Evolutionary conservation across 495 filamentous ascomycete species (phyloP).

Genomic region (Aspergillus baeticus): DNA sequence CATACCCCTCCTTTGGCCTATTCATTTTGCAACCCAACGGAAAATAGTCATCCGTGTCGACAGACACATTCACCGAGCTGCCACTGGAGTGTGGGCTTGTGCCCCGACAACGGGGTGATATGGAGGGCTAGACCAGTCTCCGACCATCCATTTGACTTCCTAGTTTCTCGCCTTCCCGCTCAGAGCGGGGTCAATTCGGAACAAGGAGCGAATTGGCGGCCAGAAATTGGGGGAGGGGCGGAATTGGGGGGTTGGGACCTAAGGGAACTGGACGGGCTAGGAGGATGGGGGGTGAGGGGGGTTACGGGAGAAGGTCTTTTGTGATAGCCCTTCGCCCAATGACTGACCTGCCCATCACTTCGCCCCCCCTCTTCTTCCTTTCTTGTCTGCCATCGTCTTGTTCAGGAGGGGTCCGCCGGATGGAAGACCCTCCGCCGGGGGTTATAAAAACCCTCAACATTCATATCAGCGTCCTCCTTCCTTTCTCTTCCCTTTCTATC

Average conservation of each 20-base stretch:
- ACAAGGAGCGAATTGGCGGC: slow-evolving; percentile 44
- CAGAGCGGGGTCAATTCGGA: slow-evolving; percentile 51
- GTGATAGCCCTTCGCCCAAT: slow-evolving; percentile 50
- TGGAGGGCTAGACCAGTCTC: slow-evolving; percentile 33
- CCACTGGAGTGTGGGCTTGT: slow-evolving; percentile 32
- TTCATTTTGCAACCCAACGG: slow-evolving; percentile 4
- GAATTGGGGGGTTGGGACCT: slow-evolving; percentile 40
- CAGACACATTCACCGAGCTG: slow-evolving; percentile 18
- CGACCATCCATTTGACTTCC: slow-evolving; percentile 28
- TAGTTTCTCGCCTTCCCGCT: slow-evolving; percentile 39
- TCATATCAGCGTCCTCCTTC: slow-evolving; percentile 31
- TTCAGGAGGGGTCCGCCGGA: slow-evolving; percentile 33
- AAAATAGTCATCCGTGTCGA: slow-evolving; percentile 1
- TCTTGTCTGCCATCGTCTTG: slow-evolving; percentile 15
- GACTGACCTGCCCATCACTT: slow-evolving; percentile 26
- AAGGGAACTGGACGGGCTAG: slow-evolving; percentile 31
- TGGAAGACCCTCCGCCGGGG: slow-evolving; percentile 49
- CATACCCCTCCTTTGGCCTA: background rate
- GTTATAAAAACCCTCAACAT: slow-evolving; percentile 63
- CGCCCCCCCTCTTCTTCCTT: slow-evolving; percentile 18
- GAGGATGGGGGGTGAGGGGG: slow-evolving; percentile 44
- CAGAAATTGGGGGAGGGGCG: slow-evolving; percentile 33
- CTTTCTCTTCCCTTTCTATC: slow-evolving; percentile 59
- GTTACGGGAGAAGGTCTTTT: slow-evolving; percentile 41
- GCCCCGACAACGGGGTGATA: slow-evolving; percentile 29